These are phyloP conservation scores for Ogataea hybrid DNA, from an alignment of 1,139 yeast genomes.

Conservation along the genomic window DNA sequence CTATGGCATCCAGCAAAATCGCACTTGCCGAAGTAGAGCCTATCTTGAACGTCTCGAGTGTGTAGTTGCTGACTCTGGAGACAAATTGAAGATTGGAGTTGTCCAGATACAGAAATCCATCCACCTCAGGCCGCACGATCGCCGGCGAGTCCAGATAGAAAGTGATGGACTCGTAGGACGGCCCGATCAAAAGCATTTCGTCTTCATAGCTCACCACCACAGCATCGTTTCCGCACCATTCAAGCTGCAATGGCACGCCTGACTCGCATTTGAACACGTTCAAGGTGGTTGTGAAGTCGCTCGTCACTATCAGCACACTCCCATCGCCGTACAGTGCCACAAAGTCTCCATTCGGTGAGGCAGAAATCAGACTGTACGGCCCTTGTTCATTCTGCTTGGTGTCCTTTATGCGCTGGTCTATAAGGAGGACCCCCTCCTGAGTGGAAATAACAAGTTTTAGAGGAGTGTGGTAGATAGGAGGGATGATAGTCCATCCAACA, in stretches of 20 bases:
- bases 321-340: constrained; percentile 53
- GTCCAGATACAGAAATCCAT: constrained; percentile 72
- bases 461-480: constrained; percentile 27
- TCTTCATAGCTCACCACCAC: constrained; percentile 60
- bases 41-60: constrained; percentile 66
- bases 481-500: constrained; percentile 34
- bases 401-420: constrained; percentile 16
- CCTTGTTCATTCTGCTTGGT: constrained; percentile 34
- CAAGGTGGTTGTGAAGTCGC: constrained; percentile 49
- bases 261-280: constrained; percentile 46
- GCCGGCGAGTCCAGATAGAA: constrained; percentile 42
- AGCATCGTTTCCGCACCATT: constrained; percentile 90
- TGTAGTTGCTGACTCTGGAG: constrained; percentile 57
- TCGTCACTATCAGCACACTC: constrained; percentile 52
- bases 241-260: constrained; percentile 43
- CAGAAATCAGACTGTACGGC: constrained; percentile 43
- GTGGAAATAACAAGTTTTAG: constrained; percentile 23
- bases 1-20: constrained; percentile 77
- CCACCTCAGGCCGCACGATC: constrained; percentile 50
- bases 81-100: constrained; percentile 59
- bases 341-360: constrained; percentile 62
- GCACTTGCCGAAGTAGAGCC: constrained; percentile 88
- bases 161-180: constrained; percentile 54
- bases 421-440: constrained; percentile 9
- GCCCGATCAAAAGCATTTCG: constrained; percentile 70